These are phyloP conservation scores for Candida orba DNA, from an alignment of 805 yeast species.

Conservation along the genomic window DNA sequence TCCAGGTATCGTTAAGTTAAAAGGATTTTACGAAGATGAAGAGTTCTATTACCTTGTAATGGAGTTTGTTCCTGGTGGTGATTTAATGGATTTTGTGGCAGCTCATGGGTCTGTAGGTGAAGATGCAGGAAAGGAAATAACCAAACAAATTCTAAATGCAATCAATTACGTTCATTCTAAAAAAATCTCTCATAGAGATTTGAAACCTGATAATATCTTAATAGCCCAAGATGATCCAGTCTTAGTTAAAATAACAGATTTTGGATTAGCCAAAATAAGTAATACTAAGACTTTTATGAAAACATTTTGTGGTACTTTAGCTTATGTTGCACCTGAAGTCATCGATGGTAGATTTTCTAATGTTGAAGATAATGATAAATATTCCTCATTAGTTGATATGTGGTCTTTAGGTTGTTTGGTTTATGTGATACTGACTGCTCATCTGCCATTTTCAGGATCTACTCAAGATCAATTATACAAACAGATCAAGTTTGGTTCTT, in stretches of 20 bases:
- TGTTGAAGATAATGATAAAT: slow-evolving; percentile 30
- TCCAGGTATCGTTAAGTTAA: slow-evolving; percentile 75
- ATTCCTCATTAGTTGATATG: slow-evolving; percentile 88
- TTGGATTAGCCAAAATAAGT: slow-evolving; percentile 89
- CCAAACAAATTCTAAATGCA: slow-evolving; percentile 78
- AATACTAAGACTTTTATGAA: slow-evolving; percentile 82
- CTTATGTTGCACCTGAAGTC: slow-evolving; percentile 96
- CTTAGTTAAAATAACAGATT: slow-evolving; percentile 87
- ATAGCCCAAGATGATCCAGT: slow-evolving; percentile 91
- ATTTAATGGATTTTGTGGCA: slow-evolving; percentile 93
- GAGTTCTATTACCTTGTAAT: slow-evolving; percentile 81
- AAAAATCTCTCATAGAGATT: slow-evolving; percentile 93
- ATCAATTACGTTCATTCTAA: slow-evolving; percentile 79
- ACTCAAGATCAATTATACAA: slow-evolving; percentile 81
- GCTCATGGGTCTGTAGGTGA: slow-evolving; percentile 90
- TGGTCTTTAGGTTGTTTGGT: slow-evolving; percentile 97
- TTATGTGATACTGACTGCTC: slow-evolving; percentile 87
- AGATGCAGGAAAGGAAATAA: slow-evolving; percentile 79
- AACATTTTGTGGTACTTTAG: slow-evolving; percentile 96
- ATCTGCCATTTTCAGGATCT: slow-evolving; percentile 88
- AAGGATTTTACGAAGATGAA: slow-evolving; percentile 79
- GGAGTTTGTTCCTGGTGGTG: slow-evolving; percentile 97
- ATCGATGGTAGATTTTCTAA: slow-evolving; percentile 34
- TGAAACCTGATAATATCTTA: slow-evolving; percentile 92
- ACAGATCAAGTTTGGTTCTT: slow-evolving; percentile 71